Conservation (phyloP, 2,329 filamentous ascomycete genomes). For the Paramyrothecium sp. region DNA sequence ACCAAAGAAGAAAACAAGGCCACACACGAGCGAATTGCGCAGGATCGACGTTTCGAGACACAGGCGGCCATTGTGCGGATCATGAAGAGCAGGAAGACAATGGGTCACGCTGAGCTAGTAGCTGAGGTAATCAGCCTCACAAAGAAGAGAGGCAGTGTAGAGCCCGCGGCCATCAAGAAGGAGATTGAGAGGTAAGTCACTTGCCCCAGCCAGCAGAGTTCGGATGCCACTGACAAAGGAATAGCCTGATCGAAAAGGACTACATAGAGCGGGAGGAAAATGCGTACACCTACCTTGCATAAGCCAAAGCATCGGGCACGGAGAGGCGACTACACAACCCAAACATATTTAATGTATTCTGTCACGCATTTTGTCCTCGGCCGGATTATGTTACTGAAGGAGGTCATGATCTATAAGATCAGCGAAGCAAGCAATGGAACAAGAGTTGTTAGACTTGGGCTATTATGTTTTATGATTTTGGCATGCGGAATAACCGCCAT, state of each 20-base stretch:
- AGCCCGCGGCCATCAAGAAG: constrained; percentile 86
- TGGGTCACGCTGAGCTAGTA: constrained; percentile 83
- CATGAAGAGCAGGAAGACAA: constrained; percentile 90
- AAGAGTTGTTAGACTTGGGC: no score
- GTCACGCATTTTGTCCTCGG: no score
- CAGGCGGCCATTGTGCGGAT: constrained; percentile 96
- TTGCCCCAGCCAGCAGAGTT: not conserved
- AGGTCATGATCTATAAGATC: no score
- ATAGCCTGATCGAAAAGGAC: constrained; percentile 85
- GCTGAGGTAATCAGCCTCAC: constrained; percentile 92
- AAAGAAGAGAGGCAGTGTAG: constrained; percentile 79
- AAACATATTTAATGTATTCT: no score
- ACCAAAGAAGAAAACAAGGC: constrained; percentile 93
- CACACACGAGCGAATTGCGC: constrained; percentile 85
- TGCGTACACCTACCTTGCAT: constrained; percentile 70
- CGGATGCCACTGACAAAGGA: not conserved
- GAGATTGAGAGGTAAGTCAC: constrained; percentile 85
- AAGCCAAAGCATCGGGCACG: constrained; percentile 11
- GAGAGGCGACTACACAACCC: no score
- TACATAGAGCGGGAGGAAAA: constrained; percentile 81
- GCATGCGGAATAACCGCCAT: no score
- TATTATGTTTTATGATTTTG: no score
- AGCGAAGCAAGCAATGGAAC: no score
- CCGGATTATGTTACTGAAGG: no score
- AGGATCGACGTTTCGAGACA: constrained; percentile 92